Evolutionary conservation across 2,329 filamentous ascomycete species (phyloP).

Genomic region (Trichoderma polysporum): DNA sequence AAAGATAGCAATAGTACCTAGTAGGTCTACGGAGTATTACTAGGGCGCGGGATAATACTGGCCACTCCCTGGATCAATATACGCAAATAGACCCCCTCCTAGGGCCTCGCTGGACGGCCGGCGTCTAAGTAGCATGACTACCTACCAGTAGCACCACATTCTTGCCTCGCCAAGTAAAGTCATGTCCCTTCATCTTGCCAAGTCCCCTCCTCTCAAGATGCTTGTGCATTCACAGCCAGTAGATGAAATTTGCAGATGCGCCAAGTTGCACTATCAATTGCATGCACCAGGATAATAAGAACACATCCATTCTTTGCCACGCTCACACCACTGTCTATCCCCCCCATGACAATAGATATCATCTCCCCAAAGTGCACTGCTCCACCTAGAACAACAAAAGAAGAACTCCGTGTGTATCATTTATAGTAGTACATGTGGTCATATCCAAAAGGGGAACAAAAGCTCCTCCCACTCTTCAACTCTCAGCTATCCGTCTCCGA

Average conservation of each 20-base stretch:
- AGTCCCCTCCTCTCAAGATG: neutral
- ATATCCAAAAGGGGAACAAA: slow-evolving; percentile 9
- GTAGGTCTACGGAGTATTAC: neutral
- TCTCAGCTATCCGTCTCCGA: neutral
- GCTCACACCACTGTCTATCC: neutral
- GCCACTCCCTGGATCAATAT: too few species aligned
- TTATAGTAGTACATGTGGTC: slow-evolving; percentile 4
- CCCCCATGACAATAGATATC: neutral
- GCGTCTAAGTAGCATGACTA: slow-evolving; percentile 11
- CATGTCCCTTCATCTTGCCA: neutral
- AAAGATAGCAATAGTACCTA: neutral
- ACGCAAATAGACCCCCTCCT: neutral
- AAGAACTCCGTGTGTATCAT: slow-evolving; percentile 3
- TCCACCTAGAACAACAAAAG: neutral
- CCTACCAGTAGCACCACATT: neutral
- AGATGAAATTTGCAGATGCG: neutral
- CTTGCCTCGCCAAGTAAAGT: neutral
- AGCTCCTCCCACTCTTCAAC: neutral
- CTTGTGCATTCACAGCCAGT: neutral
- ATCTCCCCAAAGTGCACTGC: neutral
- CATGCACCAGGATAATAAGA: neutral
- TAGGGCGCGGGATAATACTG: too few species aligned
- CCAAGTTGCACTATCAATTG: neutral
- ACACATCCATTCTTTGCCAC: too few species aligned
- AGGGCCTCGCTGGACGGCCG: slow-evolving; percentile 20